Conservation (phyloP, 257 asterid species). For the Misopates orontium region DNA sequence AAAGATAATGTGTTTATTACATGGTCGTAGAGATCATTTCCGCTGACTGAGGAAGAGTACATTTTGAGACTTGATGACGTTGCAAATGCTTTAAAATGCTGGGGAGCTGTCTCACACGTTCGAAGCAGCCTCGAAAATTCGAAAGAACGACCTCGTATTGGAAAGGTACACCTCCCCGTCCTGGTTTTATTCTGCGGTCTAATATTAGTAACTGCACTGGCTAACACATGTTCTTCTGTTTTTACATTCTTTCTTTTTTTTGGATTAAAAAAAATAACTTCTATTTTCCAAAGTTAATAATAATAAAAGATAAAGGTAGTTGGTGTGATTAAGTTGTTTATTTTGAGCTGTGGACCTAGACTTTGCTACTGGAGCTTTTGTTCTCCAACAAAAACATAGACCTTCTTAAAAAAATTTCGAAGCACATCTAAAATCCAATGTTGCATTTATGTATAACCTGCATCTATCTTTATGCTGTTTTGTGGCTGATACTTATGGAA, state of each 20-base stretch:
- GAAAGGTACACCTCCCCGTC: conserved; percentile 55
- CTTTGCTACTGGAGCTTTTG: not conserved
- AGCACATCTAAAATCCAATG: too few relatives aligned
- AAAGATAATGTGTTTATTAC: conserved; percentile 29
- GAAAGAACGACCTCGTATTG: conserved; percentile 95
- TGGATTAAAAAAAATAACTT: too few relatives aligned
- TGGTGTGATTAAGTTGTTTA: not conserved
- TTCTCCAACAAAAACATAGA: too few relatives aligned
- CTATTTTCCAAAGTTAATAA: not conserved
- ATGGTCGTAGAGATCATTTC: conserved; percentile 73
- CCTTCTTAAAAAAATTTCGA: too few relatives aligned
- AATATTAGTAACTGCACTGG: conserved; percentile 1
- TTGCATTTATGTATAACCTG: too few relatives aligned
- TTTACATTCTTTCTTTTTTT: not conserved
- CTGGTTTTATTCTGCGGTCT: conserved; percentile 9
- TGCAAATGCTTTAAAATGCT: conserved; percentile 83
- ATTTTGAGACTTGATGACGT: conserved; percentile 90
- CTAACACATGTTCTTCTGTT: not conserved
- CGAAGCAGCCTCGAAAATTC: conserved; percentile 73
- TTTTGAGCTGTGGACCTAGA: not conserved
- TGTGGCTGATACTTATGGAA: not conserved
- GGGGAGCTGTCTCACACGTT: conserved; percentile 99
- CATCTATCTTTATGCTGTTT: too few relatives aligned
- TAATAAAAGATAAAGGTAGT: not conserved
- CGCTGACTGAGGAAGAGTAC: conserved; percentile 94